A percentile compares a stretch with the other conserved stretches of the same genome.
phyloP scores from a whole-genome alignment of 495 filamentous ascomycete species.

The Apiosordaria backusii region DNA sequence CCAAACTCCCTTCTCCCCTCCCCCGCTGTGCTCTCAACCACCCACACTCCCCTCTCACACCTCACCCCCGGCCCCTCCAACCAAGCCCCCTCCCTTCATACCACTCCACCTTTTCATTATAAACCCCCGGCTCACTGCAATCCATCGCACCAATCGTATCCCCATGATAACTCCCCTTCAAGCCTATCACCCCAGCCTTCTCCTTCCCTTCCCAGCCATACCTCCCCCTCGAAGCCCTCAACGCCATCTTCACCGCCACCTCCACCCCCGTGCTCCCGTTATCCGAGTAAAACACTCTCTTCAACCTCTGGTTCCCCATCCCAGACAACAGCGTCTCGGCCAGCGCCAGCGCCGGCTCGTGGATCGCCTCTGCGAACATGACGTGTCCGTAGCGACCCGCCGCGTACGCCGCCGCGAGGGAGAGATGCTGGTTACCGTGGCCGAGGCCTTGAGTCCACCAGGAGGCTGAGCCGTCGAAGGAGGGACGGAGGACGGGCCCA shows the following conservation, averaged over 20 bases:
- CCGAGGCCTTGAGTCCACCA: conserved; percentile 87
- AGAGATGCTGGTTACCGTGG: conserved; percentile 63
- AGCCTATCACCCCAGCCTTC: conserved; percentile 60
- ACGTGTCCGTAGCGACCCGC: conserved; percentile 82
- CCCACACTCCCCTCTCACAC: conserved; percentile 61
- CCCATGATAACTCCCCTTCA: conserved; percentile 75
- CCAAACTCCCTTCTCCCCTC: conserved; percentile 48
- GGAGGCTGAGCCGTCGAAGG: conserved; percentile 74
- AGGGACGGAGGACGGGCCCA: conserved; percentile 48
- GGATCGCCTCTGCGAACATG: conserved; percentile 72
- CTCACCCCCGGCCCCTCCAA: conserved; percentile 68
- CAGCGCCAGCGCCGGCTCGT: conserved; percentile 65
- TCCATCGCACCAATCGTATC: conserved; percentile 84
- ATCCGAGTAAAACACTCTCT: conserved; percentile 71
- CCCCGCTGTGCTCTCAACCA: conserved; percentile 51
- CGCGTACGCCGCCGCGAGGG: conserved; percentile 69
- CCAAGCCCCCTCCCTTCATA: conserved; percentile 73
- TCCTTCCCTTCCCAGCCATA: conserved; percentile 58
- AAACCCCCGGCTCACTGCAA: conserved; percentile 65
- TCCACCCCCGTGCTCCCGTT: conserved; percentile 78
- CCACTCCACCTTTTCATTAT: conserved; percentile 75
- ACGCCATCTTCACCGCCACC: conserved; percentile 76
- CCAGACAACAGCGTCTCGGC: conserved; percentile 56
- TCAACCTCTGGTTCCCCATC: conserved; percentile 56
- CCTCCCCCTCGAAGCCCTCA: conserved; percentile 57